Evolutionary conservation across 805 yeast species (phyloP).

Genomic region (Ogataea nakhonphanomensis): DNA sequence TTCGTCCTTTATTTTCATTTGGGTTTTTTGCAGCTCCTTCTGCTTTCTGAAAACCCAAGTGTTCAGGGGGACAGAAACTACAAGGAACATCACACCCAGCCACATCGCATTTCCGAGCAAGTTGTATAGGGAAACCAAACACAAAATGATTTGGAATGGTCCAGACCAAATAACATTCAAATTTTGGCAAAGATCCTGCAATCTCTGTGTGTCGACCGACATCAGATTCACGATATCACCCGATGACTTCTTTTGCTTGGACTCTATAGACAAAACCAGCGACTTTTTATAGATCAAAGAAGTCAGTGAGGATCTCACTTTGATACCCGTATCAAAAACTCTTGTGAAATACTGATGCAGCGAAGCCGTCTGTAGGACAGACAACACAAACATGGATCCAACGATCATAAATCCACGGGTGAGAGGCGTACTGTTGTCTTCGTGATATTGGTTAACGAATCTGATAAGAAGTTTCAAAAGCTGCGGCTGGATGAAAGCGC

Average conservation of each 20-base stretch:
- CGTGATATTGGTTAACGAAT: conserved; percentile 51
- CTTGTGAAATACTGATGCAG: conserved; percentile 78
- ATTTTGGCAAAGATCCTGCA: conserved; percentile 78
- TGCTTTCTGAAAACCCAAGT: conserved; percentile 63
- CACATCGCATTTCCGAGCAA: conserved; percentile 89
- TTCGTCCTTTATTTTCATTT: conserved; percentile 88
- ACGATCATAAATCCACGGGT: conserved; percentile 76
- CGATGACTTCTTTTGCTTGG: conserved; percentile 66
- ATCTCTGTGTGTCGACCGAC: conserved; percentile 90
- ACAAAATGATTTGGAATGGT: conserved; percentile 79
- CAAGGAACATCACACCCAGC: conserved; percentile 85
- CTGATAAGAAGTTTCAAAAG: conserved; percentile 62
- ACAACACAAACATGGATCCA: conserved; percentile 66
- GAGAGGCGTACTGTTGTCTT: conserved; percentile 51
- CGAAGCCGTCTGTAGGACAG: conserved; percentile 72
- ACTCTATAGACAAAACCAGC: conserved; percentile 64
- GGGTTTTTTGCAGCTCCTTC: conserved; percentile 71
- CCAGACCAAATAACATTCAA: conserved; percentile 88
- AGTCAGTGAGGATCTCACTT: conserved; percentile 65
- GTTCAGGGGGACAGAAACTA: conserved; percentile 77
- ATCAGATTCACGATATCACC: conserved; percentile 93
- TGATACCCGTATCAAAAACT: conserved; percentile 73
- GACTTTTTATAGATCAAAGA: conserved; percentile 68
- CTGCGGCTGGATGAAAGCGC: conserved; percentile 88
- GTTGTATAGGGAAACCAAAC: conserved; percentile 68